A percentile compares a stretch with the other conserved stretches of the same genome.
These are phyloP conservation scores for Stropharia rugosoannulata DNA, from an alignment of 768 basidiomycete species.

Conservation along the genomic window DNA sequence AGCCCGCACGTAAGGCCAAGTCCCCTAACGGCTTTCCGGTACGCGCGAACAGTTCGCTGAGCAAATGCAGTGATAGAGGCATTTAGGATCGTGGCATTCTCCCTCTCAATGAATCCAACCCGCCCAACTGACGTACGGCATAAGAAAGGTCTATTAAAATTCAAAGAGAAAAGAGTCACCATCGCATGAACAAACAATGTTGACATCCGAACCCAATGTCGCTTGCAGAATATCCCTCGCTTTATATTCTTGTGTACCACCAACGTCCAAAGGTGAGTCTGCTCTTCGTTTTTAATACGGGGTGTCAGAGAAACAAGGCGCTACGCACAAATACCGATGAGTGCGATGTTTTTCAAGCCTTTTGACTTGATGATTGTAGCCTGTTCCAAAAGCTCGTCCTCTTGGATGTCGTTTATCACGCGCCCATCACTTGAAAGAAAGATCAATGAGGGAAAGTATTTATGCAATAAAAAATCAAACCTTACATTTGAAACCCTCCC, in stretches of 20 bases:
- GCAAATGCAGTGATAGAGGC: conserved; percentile 63
- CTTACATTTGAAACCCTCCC: conserved; percentile 46
- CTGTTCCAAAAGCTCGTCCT: conserved; percentile 44
- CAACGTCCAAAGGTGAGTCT: conserved; percentile 33
- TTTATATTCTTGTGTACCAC: conserved; percentile 30
- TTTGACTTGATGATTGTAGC: conserved; percentile 32
- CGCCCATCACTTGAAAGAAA: conserved; percentile 25
- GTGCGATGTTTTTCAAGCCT: conserved; percentile 25
- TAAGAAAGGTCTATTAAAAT: not conserved
- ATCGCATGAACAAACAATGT: conserved; percentile 54
- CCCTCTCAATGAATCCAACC: conserved; percentile 60
- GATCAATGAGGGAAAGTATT: not conserved
- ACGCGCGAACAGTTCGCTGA: conserved; percentile 51
- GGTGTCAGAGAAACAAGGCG: not conserved
- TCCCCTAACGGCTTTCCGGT: conserved; percentile 46
- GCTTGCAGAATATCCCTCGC: conserved; percentile 26
- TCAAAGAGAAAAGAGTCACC: conserved; percentile 20
- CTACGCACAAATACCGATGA: conserved; percentile 29
- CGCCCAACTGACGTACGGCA: conserved; percentile 40
- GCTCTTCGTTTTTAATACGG: not conserved
- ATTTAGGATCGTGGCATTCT: conserved; percentile 69
- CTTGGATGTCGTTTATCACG: conserved; percentile 32
- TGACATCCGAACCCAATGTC: conserved; percentile 35
- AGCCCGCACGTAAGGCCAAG: conserved; percentile 48
- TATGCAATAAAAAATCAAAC: not conserved